These are phyloP conservation scores for Aquilaria sinensis DNA, from an alignment of 345 rosid genomes.

Conservation along the genomic window DNA sequence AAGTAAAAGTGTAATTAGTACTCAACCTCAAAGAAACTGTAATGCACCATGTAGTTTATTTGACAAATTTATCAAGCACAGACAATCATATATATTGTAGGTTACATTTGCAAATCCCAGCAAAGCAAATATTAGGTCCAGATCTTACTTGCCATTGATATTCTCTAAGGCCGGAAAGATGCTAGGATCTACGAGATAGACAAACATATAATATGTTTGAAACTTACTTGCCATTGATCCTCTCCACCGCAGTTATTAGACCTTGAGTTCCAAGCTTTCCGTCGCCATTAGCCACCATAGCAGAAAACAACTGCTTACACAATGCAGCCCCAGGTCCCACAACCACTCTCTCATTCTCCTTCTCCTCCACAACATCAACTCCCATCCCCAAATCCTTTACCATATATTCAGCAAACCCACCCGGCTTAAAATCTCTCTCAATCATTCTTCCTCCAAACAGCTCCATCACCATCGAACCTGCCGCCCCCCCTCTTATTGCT, in stretches of 20 bases:
- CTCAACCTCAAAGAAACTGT: too few species aligned
- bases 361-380: slow-evolving; percentile 42
- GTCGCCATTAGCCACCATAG: slow-evolving; percentile 84
- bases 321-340: slow-evolving; percentile 68
- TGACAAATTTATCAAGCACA: too few species aligned
- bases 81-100: too few species aligned
- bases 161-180: too few species aligned
- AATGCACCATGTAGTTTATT: too few species aligned
- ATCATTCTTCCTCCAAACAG: slow-evolving; percentile 66
- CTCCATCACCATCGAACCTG: slow-evolving; percentile 66
- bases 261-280: slow-evolving; percentile 71
- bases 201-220: background rate
- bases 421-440: slow-evolving; percentile 53
- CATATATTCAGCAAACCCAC: slow-evolving; percentile 71
- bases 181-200: too few species aligned
- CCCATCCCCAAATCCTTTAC: slow-evolving; percentile 92
- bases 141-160: too few species aligned
- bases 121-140: too few species aligned
- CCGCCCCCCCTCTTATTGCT: slow-evolving; percentile 55
- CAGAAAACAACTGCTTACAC: slow-evolving; percentile 65
- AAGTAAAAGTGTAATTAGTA: too few species aligned
- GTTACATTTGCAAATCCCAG: too few species aligned
- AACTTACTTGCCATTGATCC: slow-evolving; percentile 55
- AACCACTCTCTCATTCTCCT: slow-evolving; percentile 28
- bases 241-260: slow-evolving; percentile 56